These are phyloP conservation scores for Venturia effusa DNA, from an alignment of 2,329 filamentous ascomycete species.

Conservation along the genomic window DNA sequence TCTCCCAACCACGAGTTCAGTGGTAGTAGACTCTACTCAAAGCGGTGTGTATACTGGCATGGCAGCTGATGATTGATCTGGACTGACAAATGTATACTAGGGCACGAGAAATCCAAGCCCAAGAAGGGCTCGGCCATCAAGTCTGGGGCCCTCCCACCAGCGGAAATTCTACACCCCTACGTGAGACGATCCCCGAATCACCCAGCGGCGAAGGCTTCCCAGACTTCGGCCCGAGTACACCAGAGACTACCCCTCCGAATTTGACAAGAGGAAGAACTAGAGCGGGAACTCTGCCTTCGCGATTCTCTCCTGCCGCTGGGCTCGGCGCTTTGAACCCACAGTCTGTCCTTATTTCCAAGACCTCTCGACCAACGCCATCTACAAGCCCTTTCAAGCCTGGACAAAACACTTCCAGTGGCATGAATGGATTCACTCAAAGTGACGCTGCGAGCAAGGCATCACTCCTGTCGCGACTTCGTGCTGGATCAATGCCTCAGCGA, in stretches of 20 bases:
- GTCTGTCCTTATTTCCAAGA: constrained; percentile 56
- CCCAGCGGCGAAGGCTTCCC: constrained; percentile 88
- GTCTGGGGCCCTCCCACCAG: constrained; percentile 92
- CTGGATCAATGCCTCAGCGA: constrained; percentile 88
- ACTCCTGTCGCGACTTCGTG: constrained; percentile 73
- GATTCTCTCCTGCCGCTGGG: constrained; percentile 70
- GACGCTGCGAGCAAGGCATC: constrained; percentile 44
- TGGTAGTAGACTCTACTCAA: constrained; percentile 73
- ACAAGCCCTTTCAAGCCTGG: constrained; percentile 77
- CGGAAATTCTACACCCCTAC: constrained; percentile 88
- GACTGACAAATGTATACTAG: constrained; percentile 36
- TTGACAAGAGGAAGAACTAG: constrained; percentile 68
- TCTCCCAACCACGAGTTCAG: constrained; percentile 87
- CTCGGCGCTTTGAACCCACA: constrained; percentile 46
- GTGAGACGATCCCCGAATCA: constrained; percentile 95
- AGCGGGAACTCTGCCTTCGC: constrained; percentile 90
- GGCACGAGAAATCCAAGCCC: constrained; percentile 91
- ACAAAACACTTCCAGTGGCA: constrained; percentile 24
- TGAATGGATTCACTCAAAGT: background rate
- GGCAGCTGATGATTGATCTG: constrained; percentile 12
- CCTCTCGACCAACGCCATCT: constrained; percentile 74
- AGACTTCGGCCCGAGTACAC: constrained; percentile 61
- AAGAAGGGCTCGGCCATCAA: constrained; percentile 70
- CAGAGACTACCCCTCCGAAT: constrained; percentile 37
- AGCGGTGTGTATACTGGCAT: constrained; percentile 57